Percentiles rank a stretch among this genome's conserved stretches.
Conservation (phyloP, 1,139 yeast genomes). For the Geotrichum reessii region DNA sequence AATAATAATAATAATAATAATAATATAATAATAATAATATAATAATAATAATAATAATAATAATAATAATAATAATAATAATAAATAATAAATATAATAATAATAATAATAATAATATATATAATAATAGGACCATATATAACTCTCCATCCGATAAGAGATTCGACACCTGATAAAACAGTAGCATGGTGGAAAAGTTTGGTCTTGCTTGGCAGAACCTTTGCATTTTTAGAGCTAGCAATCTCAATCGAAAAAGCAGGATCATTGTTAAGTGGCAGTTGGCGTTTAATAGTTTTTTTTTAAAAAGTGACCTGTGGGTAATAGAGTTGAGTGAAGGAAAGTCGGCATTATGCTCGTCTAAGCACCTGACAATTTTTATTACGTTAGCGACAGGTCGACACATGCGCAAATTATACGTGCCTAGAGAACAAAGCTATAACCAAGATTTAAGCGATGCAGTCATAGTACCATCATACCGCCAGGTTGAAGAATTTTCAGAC, state of each 20-base stretch:
- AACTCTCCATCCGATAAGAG: slow-evolving; percentile 86
- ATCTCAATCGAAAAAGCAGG: slow-evolving; percentile 73
- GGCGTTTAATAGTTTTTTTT: slow-evolving; percentile 54
- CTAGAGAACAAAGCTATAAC: slow-evolving; percentile 66
- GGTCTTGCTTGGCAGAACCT: slow-evolving; percentile 57
- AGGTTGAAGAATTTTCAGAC: slow-evolving; percentile 46
- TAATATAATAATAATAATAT: too few species aligned
- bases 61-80: too few species aligned
- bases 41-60: too few species aligned
- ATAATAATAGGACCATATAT: slow-evolving; percentile 58
- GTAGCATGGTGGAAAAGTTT: slow-evolving; percentile 83
- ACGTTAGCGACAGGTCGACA: slow-evolving; percentile 61
- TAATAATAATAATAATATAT: too few species aligned
- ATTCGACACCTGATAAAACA: slow-evolving; percentile 90
- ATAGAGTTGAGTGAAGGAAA: slow-evolving; percentile 50
- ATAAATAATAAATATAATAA: too few species aligned
- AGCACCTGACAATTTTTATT: slow-evolving; percentile 52
- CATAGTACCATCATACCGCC: slow-evolving; percentile 86
- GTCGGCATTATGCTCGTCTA: slow-evolving; percentile 45
- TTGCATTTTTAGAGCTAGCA: slow-evolving; percentile 50
- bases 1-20: too few species aligned
- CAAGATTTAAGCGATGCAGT: slow-evolving; percentile 73
- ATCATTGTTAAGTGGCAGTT: slow-evolving; percentile 59
- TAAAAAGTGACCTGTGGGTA: slow-evolving; percentile 71
- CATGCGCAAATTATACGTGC: slow-evolving; percentile 72